These are phyloP conservation scores for Colletotrichum brevisporum DNA, from an alignment of 2,329 filamentous ascomycete genomes.

Conservation along the genomic window DNA sequence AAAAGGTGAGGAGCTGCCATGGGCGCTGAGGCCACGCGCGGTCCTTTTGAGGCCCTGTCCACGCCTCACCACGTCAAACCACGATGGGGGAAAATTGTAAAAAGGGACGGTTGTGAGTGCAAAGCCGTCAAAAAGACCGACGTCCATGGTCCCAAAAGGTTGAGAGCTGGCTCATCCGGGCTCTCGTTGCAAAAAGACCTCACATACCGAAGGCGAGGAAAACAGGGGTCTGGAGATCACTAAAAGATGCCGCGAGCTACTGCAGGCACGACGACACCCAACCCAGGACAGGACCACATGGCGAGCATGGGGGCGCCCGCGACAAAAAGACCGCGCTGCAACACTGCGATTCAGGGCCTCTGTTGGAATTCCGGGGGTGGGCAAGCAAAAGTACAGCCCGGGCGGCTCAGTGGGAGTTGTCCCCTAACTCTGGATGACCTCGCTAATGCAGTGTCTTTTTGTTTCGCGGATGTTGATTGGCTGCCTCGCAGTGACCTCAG, in stretches of 20 bases:
- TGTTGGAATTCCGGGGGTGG: no score
- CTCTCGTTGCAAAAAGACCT: neutral
- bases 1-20: neutral
- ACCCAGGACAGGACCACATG: neutral
- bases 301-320: neutral
- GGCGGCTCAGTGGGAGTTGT: no score
- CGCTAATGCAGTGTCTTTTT: constrained; percentile 19
- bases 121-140: no score
- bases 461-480: neutral
- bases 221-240: no score
- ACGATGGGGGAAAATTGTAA: neutral
- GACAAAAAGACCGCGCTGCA: constrained; percentile 7
- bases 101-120: neutral
- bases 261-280: no score
- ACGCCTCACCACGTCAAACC: neutral
- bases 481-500: neutral
- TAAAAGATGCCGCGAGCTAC: no score
- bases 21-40: neutral
- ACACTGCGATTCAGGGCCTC: no score
- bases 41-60: constrained; percentile 11
- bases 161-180: no score
- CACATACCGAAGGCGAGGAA: neutral
- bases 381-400: no score
- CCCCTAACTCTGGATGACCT: neutral
- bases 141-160: no score